Evolutionary conservation across 2,329 filamentous ascomycete species (phyloP).

Genomic region (Hymenoscyphus salicellus): DNA sequence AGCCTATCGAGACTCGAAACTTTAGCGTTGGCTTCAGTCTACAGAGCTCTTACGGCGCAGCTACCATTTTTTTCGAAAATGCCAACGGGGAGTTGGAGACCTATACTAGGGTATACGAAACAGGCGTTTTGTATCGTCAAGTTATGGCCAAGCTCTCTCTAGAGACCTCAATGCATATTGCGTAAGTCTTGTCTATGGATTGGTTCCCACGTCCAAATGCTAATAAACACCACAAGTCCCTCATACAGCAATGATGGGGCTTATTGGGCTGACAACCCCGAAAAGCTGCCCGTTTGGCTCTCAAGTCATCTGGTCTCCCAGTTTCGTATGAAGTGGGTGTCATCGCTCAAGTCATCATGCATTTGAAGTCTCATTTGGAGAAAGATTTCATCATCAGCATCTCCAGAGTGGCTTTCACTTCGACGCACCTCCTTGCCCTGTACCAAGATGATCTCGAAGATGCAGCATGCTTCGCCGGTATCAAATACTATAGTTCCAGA

Average conservation of each 20-base stretch:
- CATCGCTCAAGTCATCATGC: conserved; percentile 7
- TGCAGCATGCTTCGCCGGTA: background rate
- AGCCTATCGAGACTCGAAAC: too few relatives aligned
- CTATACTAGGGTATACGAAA: too few relatives aligned
- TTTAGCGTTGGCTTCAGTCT: too few relatives aligned
- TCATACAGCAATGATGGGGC: conserved; percentile 9
- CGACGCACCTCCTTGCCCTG: conserved; percentile 13
- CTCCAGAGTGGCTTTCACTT: conserved; percentile 8
- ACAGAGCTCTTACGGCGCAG: too few relatives aligned
- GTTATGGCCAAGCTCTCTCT: too few relatives aligned
- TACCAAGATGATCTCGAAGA: conserved; percentile 16
- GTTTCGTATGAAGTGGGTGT: conserved; percentile 16
- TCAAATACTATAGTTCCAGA: conserved; percentile 10
- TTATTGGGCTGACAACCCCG: conserved; percentile 8
- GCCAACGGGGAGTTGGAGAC: too few relatives aligned
- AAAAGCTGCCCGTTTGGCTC: background rate
- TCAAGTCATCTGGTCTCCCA: conserved; percentile 8
- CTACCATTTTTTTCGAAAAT: too few relatives aligned
- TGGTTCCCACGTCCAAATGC: too few relatives aligned
- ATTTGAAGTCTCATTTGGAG: conserved; percentile 10
- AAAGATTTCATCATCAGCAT: conserved; percentile 12
- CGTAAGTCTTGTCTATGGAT: too few relatives aligned
- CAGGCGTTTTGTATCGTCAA: too few relatives aligned
- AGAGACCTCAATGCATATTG: too few relatives aligned
- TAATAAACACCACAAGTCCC: conserved; percentile 2